Evolutionary conservation across 106 monocot genomes (phyloP), one percentile per base, ranked within the genome.

Genomic region (Dioscorea alata): DNA sequence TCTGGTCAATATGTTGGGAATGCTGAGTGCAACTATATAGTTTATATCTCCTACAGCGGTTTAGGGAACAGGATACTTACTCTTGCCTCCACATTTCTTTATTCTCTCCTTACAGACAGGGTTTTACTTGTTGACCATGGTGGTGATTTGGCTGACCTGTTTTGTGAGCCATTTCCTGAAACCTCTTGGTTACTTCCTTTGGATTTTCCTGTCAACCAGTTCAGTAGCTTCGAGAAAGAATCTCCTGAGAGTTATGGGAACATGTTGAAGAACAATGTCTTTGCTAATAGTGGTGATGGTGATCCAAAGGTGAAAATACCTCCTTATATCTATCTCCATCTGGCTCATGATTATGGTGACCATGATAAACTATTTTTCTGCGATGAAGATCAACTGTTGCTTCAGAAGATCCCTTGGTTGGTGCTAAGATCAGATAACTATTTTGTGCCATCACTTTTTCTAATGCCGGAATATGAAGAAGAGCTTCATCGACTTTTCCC

Each of bases 331-430:
- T 75, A 81, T 57, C 32, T 81, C 22, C 65, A 81, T 67, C 52
- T 81, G 57, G 20, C 53, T 17, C 75, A 75, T 67, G 80, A 75
- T 24, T 71, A 81, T 48, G 64, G 60, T n/a, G 67, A 66, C 5
- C 49, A 68, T 12, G 96, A 91, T 51, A 79, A 76, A 49, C 78
- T 71, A 33, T 96, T 96, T 73, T 96, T 88, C 75, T 88, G 91
- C 24, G 84, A 86, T 52, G 79, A 84, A 33, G 83, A 86, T 5
- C 95, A 96, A 33, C 12, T n/a, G 25, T 10, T 75, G 23, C 82
- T 91, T 23, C 49, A 73, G 56, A 78, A 74, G 60, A 61, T 96
- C 57, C 86, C 85, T 1, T 96, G 84, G 95, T 59, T 92, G 80
- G 24, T 96, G 52, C 18, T 91, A 52, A 78, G 77, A 59, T 89